These are phyloP conservation scores for Thielaviopsis musarum DNA, from an alignment of 2,329 filamentous ascomycete genomes.

Conservation along the genomic window DNA sequence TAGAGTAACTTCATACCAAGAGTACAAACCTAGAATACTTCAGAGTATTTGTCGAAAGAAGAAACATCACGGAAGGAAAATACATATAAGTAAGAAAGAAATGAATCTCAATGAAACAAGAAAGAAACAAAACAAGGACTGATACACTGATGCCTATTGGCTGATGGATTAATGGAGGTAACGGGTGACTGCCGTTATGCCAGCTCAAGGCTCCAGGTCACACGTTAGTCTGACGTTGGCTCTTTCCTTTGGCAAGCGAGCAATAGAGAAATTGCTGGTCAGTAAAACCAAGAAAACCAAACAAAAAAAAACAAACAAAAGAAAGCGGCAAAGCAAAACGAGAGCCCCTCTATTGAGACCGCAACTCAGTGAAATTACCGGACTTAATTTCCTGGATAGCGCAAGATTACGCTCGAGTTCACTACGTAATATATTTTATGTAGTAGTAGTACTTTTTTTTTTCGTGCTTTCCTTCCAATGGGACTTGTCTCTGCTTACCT, in stretches of 20 bases:
- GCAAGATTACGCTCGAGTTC: background rate
- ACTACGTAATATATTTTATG: too few relatives aligned
- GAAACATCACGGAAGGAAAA: too few relatives aligned
- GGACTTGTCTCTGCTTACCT: background rate
- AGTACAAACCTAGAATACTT: too few relatives aligned
- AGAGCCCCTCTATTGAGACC: background rate
- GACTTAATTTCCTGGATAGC: background rate
- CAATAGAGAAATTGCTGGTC: background rate
- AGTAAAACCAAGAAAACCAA: too few relatives aligned
- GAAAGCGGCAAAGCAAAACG: background rate
- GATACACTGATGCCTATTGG: background rate
- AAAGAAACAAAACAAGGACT: background rate
- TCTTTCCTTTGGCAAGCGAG: background rate
- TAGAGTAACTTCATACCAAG: background rate
- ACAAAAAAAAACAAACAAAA: background rate
- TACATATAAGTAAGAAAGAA: too few relatives aligned
- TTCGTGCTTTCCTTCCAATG: background rate
- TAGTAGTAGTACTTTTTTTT: too few relatives aligned
- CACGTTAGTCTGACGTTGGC: background rate
- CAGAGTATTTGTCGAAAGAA: too few relatives aligned
- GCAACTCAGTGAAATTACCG: background rate
- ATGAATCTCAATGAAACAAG: background rate
- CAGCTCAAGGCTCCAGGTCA: background rate
- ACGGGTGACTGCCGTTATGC: background rate
- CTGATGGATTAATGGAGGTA: background rate